phyloP scores from a whole-genome alignment of 2,329 filamentous ascomycete species.

The Dothideomycetes sp. region DNA sequence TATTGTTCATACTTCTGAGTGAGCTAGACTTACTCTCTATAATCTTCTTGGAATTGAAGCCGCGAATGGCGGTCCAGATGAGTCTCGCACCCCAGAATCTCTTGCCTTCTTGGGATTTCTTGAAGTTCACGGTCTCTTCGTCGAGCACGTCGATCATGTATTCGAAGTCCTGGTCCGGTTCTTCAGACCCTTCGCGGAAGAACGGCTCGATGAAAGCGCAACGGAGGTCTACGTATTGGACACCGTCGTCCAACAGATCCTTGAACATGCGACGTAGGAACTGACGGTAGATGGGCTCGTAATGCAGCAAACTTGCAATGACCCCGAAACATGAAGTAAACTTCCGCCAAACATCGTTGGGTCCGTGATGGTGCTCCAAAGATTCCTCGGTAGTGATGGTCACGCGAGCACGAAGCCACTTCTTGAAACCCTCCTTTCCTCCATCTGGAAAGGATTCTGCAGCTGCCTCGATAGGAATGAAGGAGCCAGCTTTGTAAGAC shows the following conservation, averaged over 20 bases:
- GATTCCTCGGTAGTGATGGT: constrained; percentile 64
- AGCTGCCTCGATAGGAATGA: constrained; percentile 50
- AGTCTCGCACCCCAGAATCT: constrained; percentile 76
- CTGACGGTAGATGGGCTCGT: constrained; percentile 78
- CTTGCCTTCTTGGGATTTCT: constrained; percentile 58
- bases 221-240: constrained; percentile 76
- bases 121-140: constrained; percentile 71
- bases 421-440: constrained; percentile 61
- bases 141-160: constrained; percentile 64
- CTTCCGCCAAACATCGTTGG: constrained; percentile 76
- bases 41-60: constrained; percentile 54
- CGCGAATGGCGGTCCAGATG: constrained; percentile 73
- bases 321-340: constrained; percentile 72
- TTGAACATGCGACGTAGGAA: constrained; percentile 65
- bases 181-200: constrained; percentile 54
- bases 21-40: constrained; percentile 45
- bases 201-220: constrained; percentile 66
- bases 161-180: constrained; percentile 56
- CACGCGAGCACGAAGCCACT: constrained; percentile 66
- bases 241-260: constrained; percentile 67
- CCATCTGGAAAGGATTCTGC: constrained; percentile 68
- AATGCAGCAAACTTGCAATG: constrained; percentile 66
- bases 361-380: constrained; percentile 70
- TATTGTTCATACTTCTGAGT: neutral
- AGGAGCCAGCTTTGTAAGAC: constrained; percentile 50